phyloP scores from a whole-genome alignment of 208 protist species.

The Leishmania mexicana region DNA sequence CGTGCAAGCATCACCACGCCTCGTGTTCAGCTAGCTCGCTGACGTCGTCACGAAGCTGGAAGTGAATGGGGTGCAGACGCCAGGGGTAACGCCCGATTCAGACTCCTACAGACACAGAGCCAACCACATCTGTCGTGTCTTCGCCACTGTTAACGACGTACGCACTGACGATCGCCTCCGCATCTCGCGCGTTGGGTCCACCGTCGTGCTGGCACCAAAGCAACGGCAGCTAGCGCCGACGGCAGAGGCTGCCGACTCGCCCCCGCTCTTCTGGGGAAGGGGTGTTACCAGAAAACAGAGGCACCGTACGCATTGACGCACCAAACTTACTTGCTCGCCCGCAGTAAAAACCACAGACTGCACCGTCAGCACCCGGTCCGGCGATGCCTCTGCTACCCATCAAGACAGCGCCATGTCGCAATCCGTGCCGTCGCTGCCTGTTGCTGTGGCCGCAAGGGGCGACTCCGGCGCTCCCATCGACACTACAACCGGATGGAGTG shows the following conservation, averaged over 20 bases:
- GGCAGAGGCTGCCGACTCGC: neutral
- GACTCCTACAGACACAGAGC: neutral
- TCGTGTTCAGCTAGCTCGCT: constrained; percentile 40
- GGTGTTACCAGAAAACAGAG: neutral
- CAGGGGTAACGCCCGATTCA: constrained; percentile 18
- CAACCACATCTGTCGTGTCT: neutral
- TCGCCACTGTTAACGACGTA: neutral
- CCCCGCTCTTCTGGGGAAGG: neutral
- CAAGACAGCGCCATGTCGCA: neutral
- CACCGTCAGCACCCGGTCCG: neutral
- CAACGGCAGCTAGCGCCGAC: neutral
- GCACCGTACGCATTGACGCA: neutral
- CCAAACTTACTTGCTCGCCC: neutral
- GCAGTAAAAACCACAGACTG: neutral
- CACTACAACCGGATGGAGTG: constrained; percentile 47
- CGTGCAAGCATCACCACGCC: neutral
- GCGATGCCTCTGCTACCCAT: neutral
- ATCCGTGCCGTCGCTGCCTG: neutral
- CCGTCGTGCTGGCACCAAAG: neutral
- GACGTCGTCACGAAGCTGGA: neutral
- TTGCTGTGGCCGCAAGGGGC: neutral
- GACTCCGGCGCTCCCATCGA: constrained; percentile 47
- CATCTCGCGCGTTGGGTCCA: neutral
- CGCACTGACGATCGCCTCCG: no score
- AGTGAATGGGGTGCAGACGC: neutral